phyloP scores from a whole-genome alignment of 306 rosid species.

The Cucurbita maxima region DNA sequence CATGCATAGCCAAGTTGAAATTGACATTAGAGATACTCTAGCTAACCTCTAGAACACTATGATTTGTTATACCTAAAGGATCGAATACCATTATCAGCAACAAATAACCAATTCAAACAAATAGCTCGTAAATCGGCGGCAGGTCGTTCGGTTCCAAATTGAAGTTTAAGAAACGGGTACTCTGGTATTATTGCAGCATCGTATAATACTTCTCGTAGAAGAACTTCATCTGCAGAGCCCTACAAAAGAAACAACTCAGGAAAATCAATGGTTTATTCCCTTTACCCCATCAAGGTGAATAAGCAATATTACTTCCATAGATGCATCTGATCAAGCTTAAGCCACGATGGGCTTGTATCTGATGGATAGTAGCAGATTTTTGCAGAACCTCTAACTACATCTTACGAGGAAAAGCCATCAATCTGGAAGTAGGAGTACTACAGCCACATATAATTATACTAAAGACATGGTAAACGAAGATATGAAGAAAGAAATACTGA shows the following conservation, averaged over 20 bases:
- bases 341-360: background rate
- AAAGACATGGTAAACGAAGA: background rate
- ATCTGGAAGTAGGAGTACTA: background rate
- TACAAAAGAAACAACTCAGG: slow-evolving; percentile 13
- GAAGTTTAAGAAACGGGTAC: slow-evolving; percentile 33
- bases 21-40: slow-evolving; percentile 10
- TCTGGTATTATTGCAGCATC: slow-evolving; percentile 37
- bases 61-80: slow-evolving; percentile 40
- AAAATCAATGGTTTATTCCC: background rate
- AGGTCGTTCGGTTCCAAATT: slow-evolving; percentile 19
- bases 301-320: background rate
- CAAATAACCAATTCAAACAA: slow-evolving; percentile 51
- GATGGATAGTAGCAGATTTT: background rate
- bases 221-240: slow-evolving; percentile 38
- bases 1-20: background rate
- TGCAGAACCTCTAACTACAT: background rate
- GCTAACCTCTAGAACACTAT: background rate
- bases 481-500: slow-evolving; percentile 35
- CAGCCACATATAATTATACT: background rate
- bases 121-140: slow-evolving; percentile 34
- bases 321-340: background rate
- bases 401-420: background rate
- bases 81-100: slow-evolving; percentile 46
- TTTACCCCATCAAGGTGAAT: background rate
- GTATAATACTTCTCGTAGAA: slow-evolving; percentile 38